Evolutionary conservation across 768 basidiomycete genomes (phyloP), one percentile per base, ranked within the genome.

Genomic region (Kwoniella europaea): DNA sequence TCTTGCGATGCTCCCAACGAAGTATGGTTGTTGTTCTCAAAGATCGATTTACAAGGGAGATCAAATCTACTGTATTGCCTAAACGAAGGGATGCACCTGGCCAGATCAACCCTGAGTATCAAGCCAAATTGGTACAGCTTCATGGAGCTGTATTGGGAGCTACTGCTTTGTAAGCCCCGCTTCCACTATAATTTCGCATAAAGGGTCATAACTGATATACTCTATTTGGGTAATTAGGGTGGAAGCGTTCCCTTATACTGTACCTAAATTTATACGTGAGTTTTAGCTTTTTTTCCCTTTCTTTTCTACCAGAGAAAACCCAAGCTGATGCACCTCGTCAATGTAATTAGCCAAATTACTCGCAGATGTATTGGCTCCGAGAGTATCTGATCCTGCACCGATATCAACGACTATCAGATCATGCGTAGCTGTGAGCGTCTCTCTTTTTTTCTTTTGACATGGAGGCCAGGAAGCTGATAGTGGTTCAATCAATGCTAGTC

Each of bases 61-160:
- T 89, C 67, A 86, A 87, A 61, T 87, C 88, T 68, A 87, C 88
- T 18, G 87, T 85, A 64, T 84, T 96, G 56, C 93, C 93, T 22
- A 83, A 86, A 65, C 87, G 93, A 74, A 86, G 88, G 55, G 89
- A 80, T 68, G 71, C 74, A 3, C 77, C 78, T 1, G 83, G 82
- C 2, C 80, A 83, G 58, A 85, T 89, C 66, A 88, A 92, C 72
- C 87, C 90, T 50, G 80, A 85, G 16, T 95, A 95, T 78, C 87
- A 90, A n/a, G 89, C 90, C 65, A 87, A 89, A 13, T 81, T 94
- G 74, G 88, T 90, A 57, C 87, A 87, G 59, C 86, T 95, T 67
- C 94, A 97, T 81, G 92, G 92, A 41, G 94, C 94, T 1, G 91
- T 98, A 68, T 87, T 98, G 59, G 96, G 96, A n/a, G 90, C 95